Evolutionary conservation across 305 asterid species (phyloP), one percentile per base, ranked within the genome.

Genomic region (Coffea humblotiana): DNA sequence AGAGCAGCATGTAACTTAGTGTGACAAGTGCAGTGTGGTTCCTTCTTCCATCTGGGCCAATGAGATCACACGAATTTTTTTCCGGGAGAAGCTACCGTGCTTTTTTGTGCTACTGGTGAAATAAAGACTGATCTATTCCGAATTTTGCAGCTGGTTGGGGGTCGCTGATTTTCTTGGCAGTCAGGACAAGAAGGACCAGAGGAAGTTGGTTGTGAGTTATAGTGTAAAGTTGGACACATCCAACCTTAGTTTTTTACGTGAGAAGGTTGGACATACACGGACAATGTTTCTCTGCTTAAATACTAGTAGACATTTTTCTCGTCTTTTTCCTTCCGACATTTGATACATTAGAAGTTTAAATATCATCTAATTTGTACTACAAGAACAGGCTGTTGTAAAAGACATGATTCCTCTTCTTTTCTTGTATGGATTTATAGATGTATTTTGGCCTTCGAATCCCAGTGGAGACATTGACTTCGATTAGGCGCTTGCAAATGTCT

Each of bases 241-340:
- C 54, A 27, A 47, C 82, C 77, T 67, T 76, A 40, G 78, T 51
- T 72, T 80, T 29, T 74, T 72, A 75, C 78, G 76, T 35, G 68
- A 80, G 64, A 67, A 49, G 82, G 70, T 48, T 72, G 86, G 76
- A 71, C 78, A 63, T 60, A 51, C 68, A 70, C 48, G 54, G 71
- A 27, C 40, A 23, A 72, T 35, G 32, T 21, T 19, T 71, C 32
- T 47, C 35, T 63, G 3, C 67, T 47, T 51, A 8, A 52, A 45
- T 25, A 45, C 32, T 10, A 1, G 14, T 25, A 63, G 3, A 9
- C 10, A n/a, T 37, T 52, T 45, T 25, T 67, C 18, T 56, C 21
- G 11, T 54, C n/a, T 54, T 69, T 35, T 72, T 51, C 27, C 4
- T 21, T 37, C 27, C 7, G 6, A 63, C n/a, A 32, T 23, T 79